phyloP scores from a whole-genome alignment of 805 yeast species.

The Barnettozyma populi region DNA sequence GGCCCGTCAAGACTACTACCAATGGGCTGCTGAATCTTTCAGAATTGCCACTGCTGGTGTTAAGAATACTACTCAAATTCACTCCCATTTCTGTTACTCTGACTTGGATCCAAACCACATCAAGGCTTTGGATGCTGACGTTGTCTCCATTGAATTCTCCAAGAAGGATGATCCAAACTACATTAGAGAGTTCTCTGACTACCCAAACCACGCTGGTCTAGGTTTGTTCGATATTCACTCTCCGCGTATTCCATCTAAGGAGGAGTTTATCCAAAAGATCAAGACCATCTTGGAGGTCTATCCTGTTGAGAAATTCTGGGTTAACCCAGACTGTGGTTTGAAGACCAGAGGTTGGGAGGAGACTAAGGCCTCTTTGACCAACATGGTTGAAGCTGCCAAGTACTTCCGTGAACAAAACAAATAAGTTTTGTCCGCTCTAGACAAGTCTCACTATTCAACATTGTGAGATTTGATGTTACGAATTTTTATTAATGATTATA shows the following conservation, averaged over 20 bases:
- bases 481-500: conserved; percentile 10
- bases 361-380: conserved; percentile 88
- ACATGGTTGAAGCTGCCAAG: conserved; percentile 99
- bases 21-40: conserved; percentile 99
- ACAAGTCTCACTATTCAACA: conserved; percentile 11
- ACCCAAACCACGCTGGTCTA: conserved; percentile 99
- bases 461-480: conserved; percentile 7
- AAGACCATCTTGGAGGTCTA: conserved; percentile 91
- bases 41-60: conserved; percentile 99
- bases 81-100: conserved; percentile 99
- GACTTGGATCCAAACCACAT: conserved; percentile 99
- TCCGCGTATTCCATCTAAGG: conserved; percentile 98
- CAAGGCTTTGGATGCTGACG: conserved; percentile 99
- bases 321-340: conserved; percentile 99
- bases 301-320: conserved; percentile 99
- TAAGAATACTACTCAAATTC: conserved; percentile 90
- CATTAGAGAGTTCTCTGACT: conserved; percentile 94
- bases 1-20: conserved; percentile 92
- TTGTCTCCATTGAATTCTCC: conserved; percentile 98
- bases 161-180: conserved; percentile 99
- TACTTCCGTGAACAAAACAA: conserved; percentile 59
- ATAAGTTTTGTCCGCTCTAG: conserved; percentile 14
- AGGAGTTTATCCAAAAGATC: conserved; percentile 92
- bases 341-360: conserved; percentile 99
- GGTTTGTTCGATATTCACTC: conserved; percentile 99